Base-by-base conservation (phyloP, 225 moss, liverwort and hornwort genomes). In the Pseudoscleropodium purum region DNA sequence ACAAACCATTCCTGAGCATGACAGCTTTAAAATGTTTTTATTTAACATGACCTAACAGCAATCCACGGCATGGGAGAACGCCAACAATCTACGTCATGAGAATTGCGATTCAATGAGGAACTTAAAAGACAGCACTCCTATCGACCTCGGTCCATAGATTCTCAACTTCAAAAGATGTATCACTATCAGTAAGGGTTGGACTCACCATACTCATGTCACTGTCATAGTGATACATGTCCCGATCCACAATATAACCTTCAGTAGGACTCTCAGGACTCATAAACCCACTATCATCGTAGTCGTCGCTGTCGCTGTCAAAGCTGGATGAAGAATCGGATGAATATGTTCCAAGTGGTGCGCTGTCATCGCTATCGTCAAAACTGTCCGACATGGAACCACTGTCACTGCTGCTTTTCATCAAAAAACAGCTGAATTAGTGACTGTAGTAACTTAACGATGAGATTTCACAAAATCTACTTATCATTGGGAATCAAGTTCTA, bases 281-380 rank as follows among this genome's bases (percentile, higher is more conserved):
- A 45, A 91, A 91, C 43, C 91, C 94, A 91, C 92, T 91, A 85
- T 92, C 91, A 81, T 90, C 92, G 70, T 91, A 87, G 79, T 91
- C 91, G 36, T 91, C 89, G 47, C 87, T 87, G 79, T 92, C 92
- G 82, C 92, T 94, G 81, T 88, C 91, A 82, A 88, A 89, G 89
- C 84, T 91, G 69, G 92, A 92, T 62, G 88, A 78, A 87, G 85
- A 94, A 81, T 94, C 92, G 67, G 94, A 92, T n/a, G 93, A 94
- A 90, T 94, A 86, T 81, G 89, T 68, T 86, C 92, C 92, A 87
- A 85, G 90, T 54, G 91, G 92, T 76, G 90, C 92, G 85, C 94
- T 92, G 81, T 94, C 92, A 91, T 91, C 94, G 84, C 92, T 94
- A 60, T 91, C 93, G 69, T 93, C 92, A 59, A 92, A 90, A 84